Evolutionary conservation across 2,329 filamentous ascomycete species (phyloP).

Genomic region (Rutstroemia sydowiana): DNA sequence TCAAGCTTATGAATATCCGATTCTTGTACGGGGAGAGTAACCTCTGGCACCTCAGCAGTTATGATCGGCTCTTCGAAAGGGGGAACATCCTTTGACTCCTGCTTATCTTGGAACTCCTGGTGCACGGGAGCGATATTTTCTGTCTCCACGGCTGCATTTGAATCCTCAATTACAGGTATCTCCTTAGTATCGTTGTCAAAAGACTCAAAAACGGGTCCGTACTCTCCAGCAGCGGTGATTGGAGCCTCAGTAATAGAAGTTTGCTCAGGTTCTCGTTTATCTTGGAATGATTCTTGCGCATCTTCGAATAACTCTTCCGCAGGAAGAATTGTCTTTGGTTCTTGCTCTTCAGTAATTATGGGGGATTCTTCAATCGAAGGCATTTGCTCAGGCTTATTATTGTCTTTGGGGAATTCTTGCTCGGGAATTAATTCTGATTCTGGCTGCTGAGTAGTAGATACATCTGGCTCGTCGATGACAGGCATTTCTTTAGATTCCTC

Average conservation of each 20-base stretch:
- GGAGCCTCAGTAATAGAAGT: neutral
- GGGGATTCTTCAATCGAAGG: too few relatives aligned
- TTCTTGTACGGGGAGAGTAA: too few relatives aligned
- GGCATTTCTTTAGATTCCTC: neutral
- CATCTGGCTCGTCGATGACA: neutral
- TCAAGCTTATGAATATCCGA: too few relatives aligned
- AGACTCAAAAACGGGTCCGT: neutral
- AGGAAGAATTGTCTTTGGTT: neutral
- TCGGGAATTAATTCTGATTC: too few relatives aligned
- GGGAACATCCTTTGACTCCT: neutral
- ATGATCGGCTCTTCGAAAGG: neutral
- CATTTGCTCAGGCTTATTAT: too few relatives aligned
- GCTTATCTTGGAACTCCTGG: neutral
- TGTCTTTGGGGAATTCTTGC: too few relatives aligned
- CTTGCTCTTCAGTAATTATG: neutral
- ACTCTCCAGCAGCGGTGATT: neutral
- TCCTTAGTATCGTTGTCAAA: neutral
- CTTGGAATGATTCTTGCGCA: neutral
- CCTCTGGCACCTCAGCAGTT: too few relatives aligned
- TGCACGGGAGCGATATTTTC: neutral
- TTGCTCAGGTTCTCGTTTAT: neutral
- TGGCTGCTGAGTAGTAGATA: too few relatives aligned
- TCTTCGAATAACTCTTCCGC: too few relatives aligned
- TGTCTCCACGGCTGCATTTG: neutral
- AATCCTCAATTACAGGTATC: neutral